A percentile compares a stretch with the other conserved stretches of the same genome.
Evolutionary conservation across 1,284 basidiomycete genomes (phyloP).

Genomic region (Trichosporon inkin): DNA sequence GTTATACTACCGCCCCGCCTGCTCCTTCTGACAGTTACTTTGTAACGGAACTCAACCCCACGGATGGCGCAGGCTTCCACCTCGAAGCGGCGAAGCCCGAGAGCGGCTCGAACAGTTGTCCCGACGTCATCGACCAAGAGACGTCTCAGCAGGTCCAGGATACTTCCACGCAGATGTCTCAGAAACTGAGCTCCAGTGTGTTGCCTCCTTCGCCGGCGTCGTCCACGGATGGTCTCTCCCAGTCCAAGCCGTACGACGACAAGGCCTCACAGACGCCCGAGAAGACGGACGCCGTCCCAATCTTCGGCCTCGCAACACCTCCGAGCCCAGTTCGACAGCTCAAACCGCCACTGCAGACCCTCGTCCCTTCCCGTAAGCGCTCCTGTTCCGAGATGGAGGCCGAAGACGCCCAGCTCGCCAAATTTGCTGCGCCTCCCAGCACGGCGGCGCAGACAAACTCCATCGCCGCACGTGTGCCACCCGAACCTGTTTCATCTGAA

Average conservation of each 20-base stretch:
- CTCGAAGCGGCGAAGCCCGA: neutral
- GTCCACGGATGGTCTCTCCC: neutral
- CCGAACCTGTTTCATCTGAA: neutral
- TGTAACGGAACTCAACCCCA: neutral
- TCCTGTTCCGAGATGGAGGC: neutral
- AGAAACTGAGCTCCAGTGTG: neutral
- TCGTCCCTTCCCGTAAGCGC: neutral
- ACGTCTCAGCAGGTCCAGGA: neutral
- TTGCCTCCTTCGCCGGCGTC: neutral
- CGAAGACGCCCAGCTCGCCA: neutral
- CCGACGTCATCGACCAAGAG: too few species aligned
- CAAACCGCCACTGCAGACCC: neutral
- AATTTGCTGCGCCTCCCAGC: neutral
- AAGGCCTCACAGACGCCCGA: slow-evolving; percentile 3
- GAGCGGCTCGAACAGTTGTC: too few species aligned
- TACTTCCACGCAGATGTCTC: neutral
- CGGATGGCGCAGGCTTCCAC: neutral
- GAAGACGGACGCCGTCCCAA: neutral
- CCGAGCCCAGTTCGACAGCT: neutral
- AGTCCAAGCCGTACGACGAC: neutral
- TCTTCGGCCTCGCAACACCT: neutral
- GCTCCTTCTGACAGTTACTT: neutral
- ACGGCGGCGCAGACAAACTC: neutral
- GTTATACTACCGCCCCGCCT: neutral
- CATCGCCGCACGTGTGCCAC: neutral